Percentiles rank a stretch among this genome's conserved stretches.
Evolutionary conservation across 2,329 filamentous ascomycete genomes (phyloP).

Genomic region (Lasiodiplodia sp.): DNA sequence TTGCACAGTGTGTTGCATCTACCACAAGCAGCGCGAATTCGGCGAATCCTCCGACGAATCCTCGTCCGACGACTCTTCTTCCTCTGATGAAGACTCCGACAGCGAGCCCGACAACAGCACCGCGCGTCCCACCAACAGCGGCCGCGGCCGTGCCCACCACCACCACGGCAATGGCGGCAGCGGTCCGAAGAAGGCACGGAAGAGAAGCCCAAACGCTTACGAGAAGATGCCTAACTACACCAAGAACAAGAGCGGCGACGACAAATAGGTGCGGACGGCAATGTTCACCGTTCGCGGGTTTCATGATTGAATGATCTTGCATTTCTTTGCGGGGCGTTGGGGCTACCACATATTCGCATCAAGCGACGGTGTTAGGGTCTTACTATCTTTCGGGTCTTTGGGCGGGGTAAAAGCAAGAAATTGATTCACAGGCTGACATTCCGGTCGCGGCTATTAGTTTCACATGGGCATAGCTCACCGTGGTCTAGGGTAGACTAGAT

Average conservation of each 20-base stretch:
- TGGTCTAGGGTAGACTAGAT: slow-evolving; percentile 13
- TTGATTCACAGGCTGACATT: background rate
- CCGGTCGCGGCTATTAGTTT: background rate
- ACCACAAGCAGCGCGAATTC: slow-evolving; percentile 76
- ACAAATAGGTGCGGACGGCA: background rate
- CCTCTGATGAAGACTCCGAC: slow-evolving; percentile 59
- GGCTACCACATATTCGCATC: slow-evolving; percentile 16
- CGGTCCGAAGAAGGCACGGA: slow-evolving; percentile 50
- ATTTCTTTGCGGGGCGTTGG: slow-evolving; percentile 25
- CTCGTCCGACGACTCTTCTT: slow-evolving; percentile 70
- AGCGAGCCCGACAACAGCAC: slow-evolving; percentile 61
- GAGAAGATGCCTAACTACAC: slow-evolving; percentile 71
- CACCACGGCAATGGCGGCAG: slow-evolving; percentile 48
- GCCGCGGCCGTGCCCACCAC: slow-evolving; percentile 36
- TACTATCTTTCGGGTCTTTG: slow-evolving; percentile 8
- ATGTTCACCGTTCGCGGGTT: no score
- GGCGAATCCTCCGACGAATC: slow-evolving; percentile 77
- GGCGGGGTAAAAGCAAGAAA: slow-evolving; percentile 4
- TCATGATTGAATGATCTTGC: slow-evolving; percentile 26
- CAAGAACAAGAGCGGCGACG: slow-evolving; percentile 22
- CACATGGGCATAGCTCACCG: slow-evolving; percentile 11
- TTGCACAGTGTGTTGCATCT: slow-evolving; percentile 92
- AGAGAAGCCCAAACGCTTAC: slow-evolving; percentile 80
- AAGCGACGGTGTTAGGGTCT: slow-evolving; percentile 29
- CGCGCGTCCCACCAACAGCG: slow-evolving; percentile 48